Conservation (phyloP, 768 basidiomycete species). For the Tulasnella sp. region DNA sequence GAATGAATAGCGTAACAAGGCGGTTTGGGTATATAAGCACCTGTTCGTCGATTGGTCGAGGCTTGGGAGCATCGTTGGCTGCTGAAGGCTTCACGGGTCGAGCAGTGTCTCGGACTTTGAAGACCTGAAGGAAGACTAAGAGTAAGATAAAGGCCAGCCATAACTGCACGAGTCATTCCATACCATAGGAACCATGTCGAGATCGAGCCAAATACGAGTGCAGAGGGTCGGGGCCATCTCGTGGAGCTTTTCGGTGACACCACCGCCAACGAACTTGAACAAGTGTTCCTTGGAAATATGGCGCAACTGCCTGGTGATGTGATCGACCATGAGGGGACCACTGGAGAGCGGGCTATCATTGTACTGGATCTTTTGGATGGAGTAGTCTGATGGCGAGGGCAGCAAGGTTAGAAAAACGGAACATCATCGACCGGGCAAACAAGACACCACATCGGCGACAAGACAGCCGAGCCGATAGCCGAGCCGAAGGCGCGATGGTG, state of each 20-base stretch:
- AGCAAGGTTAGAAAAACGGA: background rate
- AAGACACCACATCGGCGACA: background rate
- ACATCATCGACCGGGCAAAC: background rate
- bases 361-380: constrained; percentile 55
- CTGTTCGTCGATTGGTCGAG: constrained; percentile 25
- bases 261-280: constrained; percentile 82
- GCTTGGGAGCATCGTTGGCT: constrained; percentile 50
- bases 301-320: constrained; percentile 60
- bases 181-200: constrained; percentile 71
- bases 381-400: constrained; percentile 44
- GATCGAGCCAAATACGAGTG: constrained; percentile 63
- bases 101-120: constrained; percentile 35
- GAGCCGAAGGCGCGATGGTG: background rate
- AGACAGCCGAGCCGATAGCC: background rate
- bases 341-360: constrained; percentile 45
- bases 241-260: constrained; percentile 66
- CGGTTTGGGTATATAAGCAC: background rate
- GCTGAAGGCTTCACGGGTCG: constrained; percentile 45
- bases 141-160: background rate
- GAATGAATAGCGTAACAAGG: background rate
- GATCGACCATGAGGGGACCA: constrained; percentile 53
- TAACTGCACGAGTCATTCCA: too few relatives aligned
- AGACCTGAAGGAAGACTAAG: constrained; percentile 38
- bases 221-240: constrained; percentile 65
- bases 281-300: constrained; percentile 67